Percentiles rank a stretch among this genome's conserved stretches.
phyloP scores from a whole-genome alignment of 495 filamentous ascomycete genomes.

The Oidiodendron maius region DNA sequence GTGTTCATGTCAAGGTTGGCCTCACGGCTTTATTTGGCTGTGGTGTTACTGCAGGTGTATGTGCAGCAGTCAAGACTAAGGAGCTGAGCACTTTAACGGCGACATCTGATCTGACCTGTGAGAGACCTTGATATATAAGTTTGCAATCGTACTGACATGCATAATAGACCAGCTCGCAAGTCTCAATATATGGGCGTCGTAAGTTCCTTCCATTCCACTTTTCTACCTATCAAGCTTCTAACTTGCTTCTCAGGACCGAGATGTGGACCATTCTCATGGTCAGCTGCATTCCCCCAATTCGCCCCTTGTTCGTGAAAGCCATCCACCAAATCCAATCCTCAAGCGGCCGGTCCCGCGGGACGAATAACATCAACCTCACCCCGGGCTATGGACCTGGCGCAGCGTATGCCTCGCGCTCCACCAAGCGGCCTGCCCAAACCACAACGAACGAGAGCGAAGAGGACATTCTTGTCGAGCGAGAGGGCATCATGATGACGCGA shows the following conservation, averaged over 20 bases:
- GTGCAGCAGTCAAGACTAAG: conserved; percentile 10
- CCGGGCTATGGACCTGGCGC: background rate
- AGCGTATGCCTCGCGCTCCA: background rate
- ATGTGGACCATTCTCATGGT: conserved; percentile 16
- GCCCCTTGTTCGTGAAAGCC: conserved; percentile 10
- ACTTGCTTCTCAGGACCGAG: conserved; percentile 12
- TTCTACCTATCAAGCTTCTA: background rate
- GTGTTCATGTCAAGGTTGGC: conserved; percentile 38
- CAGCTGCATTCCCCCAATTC: conserved; percentile 13
- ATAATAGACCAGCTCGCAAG: no score
- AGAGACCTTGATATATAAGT: no score
- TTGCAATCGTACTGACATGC: no score
- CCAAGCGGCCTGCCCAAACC: background rate
- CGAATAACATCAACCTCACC: background rate
- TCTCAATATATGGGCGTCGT: conserved; percentile 15
- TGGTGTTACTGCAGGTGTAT: conserved; percentile 25
- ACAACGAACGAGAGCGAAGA: background rate
- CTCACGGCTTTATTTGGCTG: conserved; percentile 37
- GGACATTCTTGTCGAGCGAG: background rate
- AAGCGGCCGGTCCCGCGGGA: background rate
- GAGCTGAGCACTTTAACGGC: conserved; percentile 1
- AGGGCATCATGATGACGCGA: background rate
- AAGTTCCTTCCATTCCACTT: background rate
- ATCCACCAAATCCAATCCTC: conserved; percentile 9
- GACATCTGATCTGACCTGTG: conserved; percentile 9